Base-by-base conservation (phyloP, 441 rosid genomes). In the Isatis lusitanica region DNA sequence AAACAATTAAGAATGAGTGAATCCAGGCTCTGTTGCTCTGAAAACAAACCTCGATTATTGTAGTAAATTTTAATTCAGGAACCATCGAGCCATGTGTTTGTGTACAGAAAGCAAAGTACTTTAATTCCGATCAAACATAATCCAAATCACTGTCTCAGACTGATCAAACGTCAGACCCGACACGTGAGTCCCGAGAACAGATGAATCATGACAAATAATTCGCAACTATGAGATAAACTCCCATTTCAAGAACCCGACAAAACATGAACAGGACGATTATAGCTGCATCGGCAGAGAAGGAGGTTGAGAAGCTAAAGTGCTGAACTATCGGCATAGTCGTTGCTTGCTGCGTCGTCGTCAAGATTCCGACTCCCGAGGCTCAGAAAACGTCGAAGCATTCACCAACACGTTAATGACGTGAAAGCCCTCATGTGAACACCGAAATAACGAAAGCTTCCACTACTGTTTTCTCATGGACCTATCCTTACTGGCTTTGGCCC, bases 101-200 rank as follows among this genome's bases (percentile, higher is more conserved):
- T 53, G 38, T n/a, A 30, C 18, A 26, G 38, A 13, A 55, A 30
- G 60, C 18, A 28, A 55, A 30, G 38, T 24, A 52, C 58, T 30
- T 30, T 5, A 55, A 17, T 9, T 53, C 38, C 18, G 61, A 26
- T 26, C 35, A 52, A 52, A 50, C 1, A 52, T 12, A 52, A 52
- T 28, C 58, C n/a, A 52, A 33, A 3, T 52, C 36, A 13, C 24
- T 26, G 58, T 52, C 57, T 52, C 57, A 52, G 57, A 53, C 58
- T 53, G 58, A 67, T 66, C 16, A 52, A 28, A 26, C 18, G 43
- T 56, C 26, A 70, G 35, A 70, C 8, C 48, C 58, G 59, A 58
- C 9, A 51, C 28, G 66, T 35, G 66, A 46, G 33, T 59, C 66
- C 74, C 74, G n/a, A 59, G 24, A 28, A 66, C 24, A 21, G 24